These are phyloP conservation scores for Penicillium steckii DNA, from an alignment of 495 filamentous ascomycete genomes.

Conservation along the genomic window DNA sequence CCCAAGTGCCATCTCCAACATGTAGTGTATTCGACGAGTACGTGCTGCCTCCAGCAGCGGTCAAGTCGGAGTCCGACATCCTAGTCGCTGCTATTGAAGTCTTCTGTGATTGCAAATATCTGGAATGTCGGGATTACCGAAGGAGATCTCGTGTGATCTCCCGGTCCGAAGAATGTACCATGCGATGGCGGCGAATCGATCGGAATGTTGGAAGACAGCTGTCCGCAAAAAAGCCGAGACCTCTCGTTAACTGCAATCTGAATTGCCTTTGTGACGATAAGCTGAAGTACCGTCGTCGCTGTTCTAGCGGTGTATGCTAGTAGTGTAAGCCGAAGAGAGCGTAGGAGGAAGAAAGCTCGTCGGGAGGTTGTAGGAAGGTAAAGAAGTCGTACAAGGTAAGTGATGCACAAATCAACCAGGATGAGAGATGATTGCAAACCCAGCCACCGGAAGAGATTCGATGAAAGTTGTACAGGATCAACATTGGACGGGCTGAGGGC, in stretches of 20 bases:
- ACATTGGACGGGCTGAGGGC: constrained; percentile 24
- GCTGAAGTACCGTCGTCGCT: background rate
- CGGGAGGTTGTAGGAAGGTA: constrained; percentile 2
- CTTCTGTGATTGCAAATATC: constrained; percentile 18
- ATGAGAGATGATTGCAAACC: constrained; percentile 11
- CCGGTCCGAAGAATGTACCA: constrained; percentile 50
- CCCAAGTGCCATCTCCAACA: constrained; percentile 94
- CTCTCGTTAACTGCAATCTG: background rate
- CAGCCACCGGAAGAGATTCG: constrained; percentile 10
- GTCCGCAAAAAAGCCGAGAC: background rate
- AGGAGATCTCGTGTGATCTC: constrained; percentile 51
- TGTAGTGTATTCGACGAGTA: constrained; percentile 81
- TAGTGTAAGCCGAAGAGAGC: constrained; percentile 1
- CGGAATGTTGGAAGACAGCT: constrained; percentile 15
- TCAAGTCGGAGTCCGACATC: constrained; percentile 54
- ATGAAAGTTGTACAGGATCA: constrained; percentile 20
- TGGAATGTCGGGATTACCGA: constrained; percentile 36
- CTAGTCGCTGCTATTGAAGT: constrained; percentile 1
- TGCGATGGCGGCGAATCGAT: constrained; percentile 28
- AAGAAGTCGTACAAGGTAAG: constrained; percentile 11
- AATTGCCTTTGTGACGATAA: background rate
- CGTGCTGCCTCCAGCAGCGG: constrained; percentile 75
- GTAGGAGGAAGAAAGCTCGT: constrained; percentile 1
- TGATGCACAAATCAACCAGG: background rate
- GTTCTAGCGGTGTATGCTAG: constrained; percentile 7